A percentile compares a stretch with the other conserved stretches of the same genome.
Evolutionary conservation across 208 protist genomes (phyloP).

Genomic region (Trypanosoma cruzi): DNA sequence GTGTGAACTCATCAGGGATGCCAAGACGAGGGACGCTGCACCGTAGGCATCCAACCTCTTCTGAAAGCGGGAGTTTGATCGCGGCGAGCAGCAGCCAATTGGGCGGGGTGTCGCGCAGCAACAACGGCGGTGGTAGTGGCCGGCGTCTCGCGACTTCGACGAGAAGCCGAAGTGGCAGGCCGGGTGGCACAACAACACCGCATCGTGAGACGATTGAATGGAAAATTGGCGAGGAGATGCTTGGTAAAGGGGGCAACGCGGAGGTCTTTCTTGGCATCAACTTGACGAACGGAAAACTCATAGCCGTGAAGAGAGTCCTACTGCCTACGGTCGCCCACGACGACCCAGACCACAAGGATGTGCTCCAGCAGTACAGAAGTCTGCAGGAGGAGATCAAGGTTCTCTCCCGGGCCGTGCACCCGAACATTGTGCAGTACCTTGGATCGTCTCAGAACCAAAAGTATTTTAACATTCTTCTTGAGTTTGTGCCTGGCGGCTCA

Average conservation of each 20-base stretch:
- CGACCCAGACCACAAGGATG: slow-evolving; percentile 46
- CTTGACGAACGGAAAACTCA: slow-evolving; percentile 89
- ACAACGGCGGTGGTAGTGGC: slow-evolving; percentile 25
- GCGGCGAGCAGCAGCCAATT: slow-evolving; percentile 7
- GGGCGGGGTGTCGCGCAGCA: slow-evolving; percentile 16
- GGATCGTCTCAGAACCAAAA: slow-evolving; percentile 77
- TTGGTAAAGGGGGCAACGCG: slow-evolving; percentile 90
- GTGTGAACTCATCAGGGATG: slow-evolving; percentile 5
- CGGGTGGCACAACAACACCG: not conserved
- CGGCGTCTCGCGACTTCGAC: slow-evolving; percentile 29
- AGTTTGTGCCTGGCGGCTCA: slow-evolving; percentile 92
- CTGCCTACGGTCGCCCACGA: slow-evolving; percentile 48
- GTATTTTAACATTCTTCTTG: slow-evolving; percentile 93
- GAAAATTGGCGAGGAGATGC: slow-evolving; percentile 91
- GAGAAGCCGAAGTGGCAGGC: slow-evolving; percentile 12
- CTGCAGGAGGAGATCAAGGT: slow-evolving; percentile 92
- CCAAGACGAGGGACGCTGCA: slow-evolving; percentile 16
- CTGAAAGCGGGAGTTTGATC: slow-evolving; percentile 17
- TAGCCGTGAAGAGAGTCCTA: slow-evolving; percentile 89
- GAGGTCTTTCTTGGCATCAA: slow-evolving; percentile 93
- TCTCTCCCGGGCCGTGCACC: slow-evolving; percentile 85
- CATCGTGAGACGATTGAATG: slow-evolving; percentile 86
- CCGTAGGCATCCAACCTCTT: slow-evolving; percentile 14
- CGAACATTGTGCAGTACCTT: slow-evolving; percentile 93
- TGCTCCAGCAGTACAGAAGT: slow-evolving; percentile 83